Evolutionary conservation across 1,139 yeast genomes (phyloP).

Genomic region (Yamadazyma songkhlaensis): DNA sequence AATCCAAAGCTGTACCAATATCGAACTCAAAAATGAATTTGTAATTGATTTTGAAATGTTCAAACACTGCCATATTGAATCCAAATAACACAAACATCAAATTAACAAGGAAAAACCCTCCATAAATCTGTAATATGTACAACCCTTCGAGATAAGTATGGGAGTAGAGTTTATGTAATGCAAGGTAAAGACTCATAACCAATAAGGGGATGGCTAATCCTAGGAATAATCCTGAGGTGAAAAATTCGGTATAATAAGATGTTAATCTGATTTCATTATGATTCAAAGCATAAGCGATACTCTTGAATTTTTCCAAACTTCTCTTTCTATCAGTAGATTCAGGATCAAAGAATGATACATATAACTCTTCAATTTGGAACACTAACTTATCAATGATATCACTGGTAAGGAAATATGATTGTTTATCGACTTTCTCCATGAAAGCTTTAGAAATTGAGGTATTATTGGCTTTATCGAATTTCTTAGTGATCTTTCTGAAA

Average conservation of each 20-base stretch:
- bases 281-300: conserved; percentile 43
- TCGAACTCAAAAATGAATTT: conserved; percentile 90
- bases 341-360: conserved; percentile 61
- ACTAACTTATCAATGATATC: conserved; percentile 64
- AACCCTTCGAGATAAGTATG: conserved; percentile 49
- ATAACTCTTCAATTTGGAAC: conserved; percentile 64
- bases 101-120: conserved; percentile 71
- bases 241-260: conserved; percentile 43
- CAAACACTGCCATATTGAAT: conserved; percentile 71
- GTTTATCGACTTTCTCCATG: conserved; percentile 55
- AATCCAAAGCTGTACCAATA: conserved; percentile 65
- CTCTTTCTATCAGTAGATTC: conserved; percentile 65
- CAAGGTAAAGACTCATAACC: conserved; percentile 49
- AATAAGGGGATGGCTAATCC: conserved; percentile 73
- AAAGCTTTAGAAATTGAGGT: conserved; percentile 49
- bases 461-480: conserved; percentile 74
- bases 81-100: conserved; percentile 63
- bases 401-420: conserved; percentile 59
- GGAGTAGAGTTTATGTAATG: conserved; percentile 38
- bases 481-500: conserved; percentile 82
- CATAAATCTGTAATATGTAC: conserved; percentile 83
- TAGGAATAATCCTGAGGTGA: conserved; percentile 58
- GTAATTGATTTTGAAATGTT: conserved; percentile 73
- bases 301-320: conserved; percentile 69
- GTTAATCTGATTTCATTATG: conserved; percentile 26